Percentiles rank a stretch among this genome's conserved stretches.
Evolutionary conservation across 495 filamentous ascomycete genomes (phyloP).

Genomic region (Aspergillus egyptiacus): DNA sequence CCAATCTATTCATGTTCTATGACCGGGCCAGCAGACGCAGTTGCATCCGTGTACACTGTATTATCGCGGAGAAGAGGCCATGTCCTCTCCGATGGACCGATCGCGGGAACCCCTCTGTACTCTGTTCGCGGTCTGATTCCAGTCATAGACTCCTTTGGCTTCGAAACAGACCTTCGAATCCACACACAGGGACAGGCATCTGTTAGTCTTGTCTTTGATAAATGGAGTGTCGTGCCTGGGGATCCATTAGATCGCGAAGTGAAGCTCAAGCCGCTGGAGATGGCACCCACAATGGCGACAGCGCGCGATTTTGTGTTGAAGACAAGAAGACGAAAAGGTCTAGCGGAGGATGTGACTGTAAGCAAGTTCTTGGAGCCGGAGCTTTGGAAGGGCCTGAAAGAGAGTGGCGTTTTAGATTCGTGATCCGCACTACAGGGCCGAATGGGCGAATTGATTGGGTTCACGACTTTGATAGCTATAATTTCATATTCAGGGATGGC

Average conservation of each 20-base stretch:
- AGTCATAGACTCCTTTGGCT: constrained; percentile 94
- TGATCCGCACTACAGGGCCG: constrained; percentile 21
- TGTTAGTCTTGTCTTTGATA: constrained; percentile 88
- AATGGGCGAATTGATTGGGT: neutral
- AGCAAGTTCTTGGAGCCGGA: constrained; percentile 95
- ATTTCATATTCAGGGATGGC: neutral
- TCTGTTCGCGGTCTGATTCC: constrained; percentile 83
- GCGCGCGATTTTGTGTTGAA: constrained; percentile 95
- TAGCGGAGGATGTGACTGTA: constrained; percentile 92
- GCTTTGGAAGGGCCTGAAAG: constrained; percentile 79
- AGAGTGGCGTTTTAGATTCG: constrained; percentile 79
- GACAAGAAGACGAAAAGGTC: constrained; percentile 84
- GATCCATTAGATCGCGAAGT: constrained; percentile 88
- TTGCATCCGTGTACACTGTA: constrained; percentile 84
- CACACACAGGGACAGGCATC: constrained; percentile 91
- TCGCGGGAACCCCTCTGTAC: constrained; percentile 94
- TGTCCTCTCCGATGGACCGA: constrained; percentile 85
- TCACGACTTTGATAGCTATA: neutral
- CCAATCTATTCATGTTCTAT: constrained; percentile 88
- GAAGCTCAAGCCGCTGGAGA: constrained; percentile 76
- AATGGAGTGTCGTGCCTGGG: constrained; percentile 91
- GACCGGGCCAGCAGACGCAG: constrained; percentile 87
- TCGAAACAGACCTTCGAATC: constrained; percentile 94
- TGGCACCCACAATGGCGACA: constrained; percentile 76
- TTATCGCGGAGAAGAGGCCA: constrained; percentile 84